phyloP scores from a whole-genome alignment of 2,329 filamentous ascomycete species.

The Pezicula carpinea region DNA sequence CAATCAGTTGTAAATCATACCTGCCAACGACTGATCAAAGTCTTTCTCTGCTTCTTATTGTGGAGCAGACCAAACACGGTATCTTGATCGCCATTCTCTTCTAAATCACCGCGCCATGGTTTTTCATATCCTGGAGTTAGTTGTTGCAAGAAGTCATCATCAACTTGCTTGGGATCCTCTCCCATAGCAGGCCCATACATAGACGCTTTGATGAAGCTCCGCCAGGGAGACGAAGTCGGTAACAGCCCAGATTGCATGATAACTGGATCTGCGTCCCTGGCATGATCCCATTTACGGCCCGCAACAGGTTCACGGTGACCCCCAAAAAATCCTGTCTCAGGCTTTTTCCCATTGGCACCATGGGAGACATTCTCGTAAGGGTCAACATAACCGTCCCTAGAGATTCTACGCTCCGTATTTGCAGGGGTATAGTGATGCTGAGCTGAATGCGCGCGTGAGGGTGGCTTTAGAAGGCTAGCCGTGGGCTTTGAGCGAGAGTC shows the following conservation, averaged over 20 bases:
- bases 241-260: constrained; percentile 23
- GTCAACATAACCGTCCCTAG: constrained; percentile 29
- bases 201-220: constrained; percentile 25
- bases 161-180: constrained; percentile 24
- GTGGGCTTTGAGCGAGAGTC: constrained; percentile 11
- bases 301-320: constrained; percentile 26
- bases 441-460: constrained; percentile 21
- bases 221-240: constrained; percentile 23
- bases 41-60: constrained; percentile 22
- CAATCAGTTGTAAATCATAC: constrained; percentile 10
- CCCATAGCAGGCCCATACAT: constrained; percentile 23
- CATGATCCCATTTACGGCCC: constrained; percentile 31
- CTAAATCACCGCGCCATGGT: constrained; percentile 29
- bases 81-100: constrained; percentile 21
- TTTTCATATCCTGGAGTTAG: constrained; percentile 29
- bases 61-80: constrained; percentile 22
- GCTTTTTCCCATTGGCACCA: constrained; percentile 17
- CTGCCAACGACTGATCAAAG: constrained; percentile 21
- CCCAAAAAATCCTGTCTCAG: constrained; percentile 27
- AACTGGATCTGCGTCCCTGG: constrained; percentile 28
- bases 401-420: constrained; percentile 18
- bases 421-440: constrained; percentile 22
- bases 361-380: constrained; percentile 17
- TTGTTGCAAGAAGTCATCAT: constrained; percentile 21
- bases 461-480: constrained; percentile 18